Conservation (phyloP, 805 yeast species). For the Saturnispora hagleri region DNA sequence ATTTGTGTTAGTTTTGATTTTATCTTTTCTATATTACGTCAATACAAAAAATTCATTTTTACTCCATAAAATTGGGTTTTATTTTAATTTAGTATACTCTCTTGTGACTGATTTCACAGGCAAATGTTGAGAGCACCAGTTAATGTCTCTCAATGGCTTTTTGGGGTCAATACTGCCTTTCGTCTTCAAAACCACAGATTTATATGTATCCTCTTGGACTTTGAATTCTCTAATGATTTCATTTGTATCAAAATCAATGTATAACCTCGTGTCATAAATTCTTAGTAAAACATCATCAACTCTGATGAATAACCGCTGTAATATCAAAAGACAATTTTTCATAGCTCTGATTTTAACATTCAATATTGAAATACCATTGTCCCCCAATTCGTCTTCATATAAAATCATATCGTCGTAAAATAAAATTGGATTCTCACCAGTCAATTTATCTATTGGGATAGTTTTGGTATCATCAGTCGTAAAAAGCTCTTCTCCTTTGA, state of each 20-base stretch:
- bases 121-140: constrained; percentile 62
- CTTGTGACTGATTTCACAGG: constrained; percentile 19
- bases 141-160: constrained; percentile 64
- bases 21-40: neutral
- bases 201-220: constrained; percentile 52
- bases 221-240: constrained; percentile 69
- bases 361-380: constrained; percentile 80
- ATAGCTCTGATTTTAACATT: constrained; percentile 81
- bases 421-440: constrained; percentile 69
- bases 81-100: constrained; percentile 15
- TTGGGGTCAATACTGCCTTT: constrained; percentile 44
- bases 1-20: neutral
- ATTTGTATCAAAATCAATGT: constrained; percentile 62
- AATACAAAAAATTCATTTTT: neutral
- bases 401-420: constrained; percentile 84
- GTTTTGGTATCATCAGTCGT: constrained; percentile 22
- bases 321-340: constrained; percentile 65
- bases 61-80: neutral
- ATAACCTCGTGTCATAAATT: constrained; percentile 77
- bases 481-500: constrained; percentile 10
- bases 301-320: constrained; percentile 72
- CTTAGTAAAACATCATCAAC: constrained; percentile 86
- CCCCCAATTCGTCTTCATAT: constrained; percentile 94
- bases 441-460: constrained; percentile 65
- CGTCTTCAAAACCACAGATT: constrained; percentile 30